Percentiles rank a stretch among this genome's conserved stretches.
phyloP scores from a whole-genome alignment of 1,284 basidiomycete genomes.

The Cutaneotrichosporon cutaneum region DNA sequence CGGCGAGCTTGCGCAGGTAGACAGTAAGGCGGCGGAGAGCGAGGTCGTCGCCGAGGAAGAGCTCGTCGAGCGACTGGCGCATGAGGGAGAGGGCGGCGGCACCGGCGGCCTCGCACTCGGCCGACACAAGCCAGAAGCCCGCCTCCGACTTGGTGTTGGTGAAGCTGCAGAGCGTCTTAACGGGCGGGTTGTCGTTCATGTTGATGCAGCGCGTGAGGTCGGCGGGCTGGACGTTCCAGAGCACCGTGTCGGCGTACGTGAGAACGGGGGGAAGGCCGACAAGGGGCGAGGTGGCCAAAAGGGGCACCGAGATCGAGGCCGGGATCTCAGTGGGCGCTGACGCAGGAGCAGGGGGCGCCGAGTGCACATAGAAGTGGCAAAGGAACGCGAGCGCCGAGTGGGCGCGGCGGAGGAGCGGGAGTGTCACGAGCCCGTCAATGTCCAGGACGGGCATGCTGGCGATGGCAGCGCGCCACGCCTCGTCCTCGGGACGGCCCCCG shows the following conservation, averaged over 20 bases:
- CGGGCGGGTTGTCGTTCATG: slow-evolving; percentile 58
- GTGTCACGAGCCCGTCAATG: slow-evolving; percentile 59
- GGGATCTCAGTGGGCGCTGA: slow-evolving; percentile 57
- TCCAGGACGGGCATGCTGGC: slow-evolving; percentile 67
- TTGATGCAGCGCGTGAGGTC: slow-evolving; percentile 59
- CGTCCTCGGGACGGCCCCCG: slow-evolving; percentile 53
- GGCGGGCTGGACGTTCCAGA: slow-evolving; percentile 75
- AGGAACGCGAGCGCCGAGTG: slow-evolving; percentile 83
- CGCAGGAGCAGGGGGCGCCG: slow-evolving; percentile 46
- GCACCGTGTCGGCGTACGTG: slow-evolving; percentile 89
- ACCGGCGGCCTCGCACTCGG: slow-evolving; percentile 88
- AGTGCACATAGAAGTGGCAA: slow-evolving; percentile 85
- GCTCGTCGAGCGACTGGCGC: slow-evolving; percentile 85
- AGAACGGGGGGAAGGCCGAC: slow-evolving; percentile 85
- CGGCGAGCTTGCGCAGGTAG: slow-evolving; percentile 68
- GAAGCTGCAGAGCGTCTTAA: slow-evolving; percentile 64
- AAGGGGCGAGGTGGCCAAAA: slow-evolving; percentile 69
- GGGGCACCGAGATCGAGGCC: slow-evolving; percentile 69
- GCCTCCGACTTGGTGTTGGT: slow-evolving; percentile 80
- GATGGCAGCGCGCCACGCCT: slow-evolving; percentile 66
- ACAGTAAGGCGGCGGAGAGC: slow-evolving; percentile 69
- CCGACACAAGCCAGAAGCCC: slow-evolving; percentile 84
- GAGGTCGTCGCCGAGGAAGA: slow-evolving; percentile 79
- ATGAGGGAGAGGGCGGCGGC: slow-evolving; percentile 82
- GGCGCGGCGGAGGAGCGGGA: slow-evolving; percentile 71